Base-by-base conservation (phyloP, 2,329 filamentous ascomycete genomes). In the Trichoderma simmonsii region DNA sequence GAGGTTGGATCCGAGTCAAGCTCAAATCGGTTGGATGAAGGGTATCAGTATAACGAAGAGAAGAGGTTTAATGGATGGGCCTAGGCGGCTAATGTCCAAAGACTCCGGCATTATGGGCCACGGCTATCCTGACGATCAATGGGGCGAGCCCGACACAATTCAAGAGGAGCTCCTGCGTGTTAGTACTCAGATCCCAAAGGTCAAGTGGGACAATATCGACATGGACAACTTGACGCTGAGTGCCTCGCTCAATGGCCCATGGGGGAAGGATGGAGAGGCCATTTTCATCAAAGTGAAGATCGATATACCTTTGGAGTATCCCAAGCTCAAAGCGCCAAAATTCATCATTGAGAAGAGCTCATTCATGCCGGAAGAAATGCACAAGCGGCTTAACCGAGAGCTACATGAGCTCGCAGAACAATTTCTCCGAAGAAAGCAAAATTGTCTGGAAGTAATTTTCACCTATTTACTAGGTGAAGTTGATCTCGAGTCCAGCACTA, bases 11-110 rank as follows among this genome's bases (percentile, higher is more conserved):
- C 82, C 84, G 48, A 86, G 83, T 71, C 83, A 86, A 61, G 85
- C 87, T 26, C 89, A 91, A 74, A 89, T 92, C 70, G 88, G 87
- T 15, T 92, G 90, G 90, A 91, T 92, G 87, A 90, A 89, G 77
- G 89, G 90, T 6, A 89, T 92, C 72, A 90, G 86, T 36, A 89
- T 91, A 83, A 89, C 85, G 63, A 89, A 87, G 78, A 83, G 85
- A 70, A 88, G 86, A 74, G 78, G 82, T 1, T 82, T 82, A 2
- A 76, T 81, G 14, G 83, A 84, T 54, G 76, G 74, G 11, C 74
- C 76, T 11, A 80, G 79, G 78, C 82, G 87, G 79, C 79, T 86
- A 77, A 80, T 85, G 77, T 83, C 88, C 74, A 82, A 88, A 82
- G 84, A 87, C 79, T 82, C 88, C 74, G 80, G 81, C 8, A 81